These are phyloP conservation scores for Gossypium gossypioides DNA, from an alignment of 441 rosid species.

Conservation along the genomic window DNA sequence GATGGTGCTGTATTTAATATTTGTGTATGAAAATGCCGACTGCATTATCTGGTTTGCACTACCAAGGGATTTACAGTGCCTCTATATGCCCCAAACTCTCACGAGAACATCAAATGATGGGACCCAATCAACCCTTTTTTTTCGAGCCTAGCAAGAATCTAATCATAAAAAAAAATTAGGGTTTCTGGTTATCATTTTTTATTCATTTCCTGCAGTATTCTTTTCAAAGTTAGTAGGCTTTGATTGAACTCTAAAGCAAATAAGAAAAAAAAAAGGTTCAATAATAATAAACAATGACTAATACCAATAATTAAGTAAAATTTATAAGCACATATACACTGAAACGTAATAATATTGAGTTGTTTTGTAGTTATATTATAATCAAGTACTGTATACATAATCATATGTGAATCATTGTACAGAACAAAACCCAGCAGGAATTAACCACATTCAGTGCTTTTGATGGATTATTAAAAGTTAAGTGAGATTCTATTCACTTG, in stretches of 20 bases:
- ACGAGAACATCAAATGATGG: not conserved
- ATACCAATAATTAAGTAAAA: not conserved
- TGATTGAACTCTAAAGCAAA: not conserved
- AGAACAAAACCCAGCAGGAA: not conserved
- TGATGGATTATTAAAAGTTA: not conserved
- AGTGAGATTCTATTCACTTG: not conserved
- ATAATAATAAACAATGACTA: not conserved
- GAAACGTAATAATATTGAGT: not conserved
- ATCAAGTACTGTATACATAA: not conserved
- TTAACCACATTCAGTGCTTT: not conserved
- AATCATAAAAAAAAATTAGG: not conserved
- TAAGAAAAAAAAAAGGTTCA: not conserved
- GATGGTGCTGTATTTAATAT: not conserved
- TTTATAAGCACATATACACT: not conserved
- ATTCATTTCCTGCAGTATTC: not conserved
- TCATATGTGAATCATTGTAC: not conserved
- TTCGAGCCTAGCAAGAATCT: not conserved
- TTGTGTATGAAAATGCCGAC: constrained; percentile 3
- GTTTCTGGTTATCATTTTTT: not conserved
- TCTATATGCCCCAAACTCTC: not conserved
- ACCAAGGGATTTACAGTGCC: constrained; percentile 10
- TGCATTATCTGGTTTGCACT: constrained; percentile 24
- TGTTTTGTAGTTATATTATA: not conserved
- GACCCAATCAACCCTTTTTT: not conserved
- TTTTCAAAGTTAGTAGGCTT: constrained; percentile 1